These are phyloP conservation scores for Aschersonia sp. DNA, from an alignment of 2,329 filamentous ascomycete species.

Conservation along the genomic window DNA sequence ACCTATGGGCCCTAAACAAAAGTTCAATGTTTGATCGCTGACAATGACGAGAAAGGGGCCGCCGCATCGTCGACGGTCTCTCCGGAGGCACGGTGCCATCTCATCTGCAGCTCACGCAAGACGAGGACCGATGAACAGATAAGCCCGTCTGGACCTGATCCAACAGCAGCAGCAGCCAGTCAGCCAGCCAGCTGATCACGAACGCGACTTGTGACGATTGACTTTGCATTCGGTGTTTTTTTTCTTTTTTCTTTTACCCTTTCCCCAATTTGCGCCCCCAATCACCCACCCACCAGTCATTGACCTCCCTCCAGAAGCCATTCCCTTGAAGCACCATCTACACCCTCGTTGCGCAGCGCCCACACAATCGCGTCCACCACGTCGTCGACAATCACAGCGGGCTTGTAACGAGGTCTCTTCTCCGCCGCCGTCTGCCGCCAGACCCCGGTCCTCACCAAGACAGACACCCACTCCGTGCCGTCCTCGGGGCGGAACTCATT, in stretches of 20 bases:
- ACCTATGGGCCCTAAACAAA: no score
- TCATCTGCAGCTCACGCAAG: no score
- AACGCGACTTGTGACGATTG: no score
- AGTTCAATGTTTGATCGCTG: no score
- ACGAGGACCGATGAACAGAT: no score
- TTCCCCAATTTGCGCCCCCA: neutral
- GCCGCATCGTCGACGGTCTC: no score
- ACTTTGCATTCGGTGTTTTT: no score
- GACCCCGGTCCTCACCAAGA: constrained; percentile 71
- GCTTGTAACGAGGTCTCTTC: constrained; percentile 40
- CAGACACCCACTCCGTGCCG: constrained; percentile 61
- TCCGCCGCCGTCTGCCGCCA: constrained; percentile 32
- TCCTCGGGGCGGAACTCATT: constrained; percentile 55
- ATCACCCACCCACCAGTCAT: neutral
- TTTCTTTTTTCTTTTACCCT: neutral
- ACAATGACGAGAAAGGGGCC: no score
- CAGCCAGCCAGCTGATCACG: no score
- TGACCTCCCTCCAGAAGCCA: constrained; percentile 9
- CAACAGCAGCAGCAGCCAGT: no score
- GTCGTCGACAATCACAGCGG: constrained; percentile 54
- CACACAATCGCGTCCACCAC: constrained; percentile 65
- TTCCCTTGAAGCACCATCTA: constrained; percentile 17
- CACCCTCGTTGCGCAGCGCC: constrained; percentile 47
- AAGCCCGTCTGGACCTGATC: no score
- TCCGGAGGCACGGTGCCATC: no score